Conservation (phyloP, 2,329 filamentous ascomycete species). For the Dothideomycetes sp. region DNA sequence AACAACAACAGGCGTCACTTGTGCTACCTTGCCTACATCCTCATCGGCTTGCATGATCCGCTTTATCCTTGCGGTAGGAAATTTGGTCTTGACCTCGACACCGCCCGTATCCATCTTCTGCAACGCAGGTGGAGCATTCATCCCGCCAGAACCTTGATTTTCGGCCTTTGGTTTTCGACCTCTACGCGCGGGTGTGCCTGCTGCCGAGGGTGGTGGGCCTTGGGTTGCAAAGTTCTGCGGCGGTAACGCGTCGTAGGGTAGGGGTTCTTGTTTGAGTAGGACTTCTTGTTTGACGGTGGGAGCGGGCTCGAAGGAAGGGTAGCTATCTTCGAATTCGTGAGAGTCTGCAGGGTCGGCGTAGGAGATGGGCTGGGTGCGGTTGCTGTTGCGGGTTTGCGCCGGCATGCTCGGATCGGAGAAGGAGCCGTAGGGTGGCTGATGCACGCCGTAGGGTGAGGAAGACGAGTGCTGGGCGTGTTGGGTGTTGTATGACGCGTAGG, state of each 20-base stretch:
- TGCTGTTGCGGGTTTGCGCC: slow-evolving; percentile 10
- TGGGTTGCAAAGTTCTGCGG: slow-evolving; percentile 1
- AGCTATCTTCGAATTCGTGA: background rate
- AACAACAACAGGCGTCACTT: slow-evolving; percentile 92
- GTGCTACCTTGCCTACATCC: slow-evolving; percentile 94
- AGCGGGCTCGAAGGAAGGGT: slow-evolving; percentile 12
- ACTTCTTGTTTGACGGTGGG: slow-evolving; percentile 12
- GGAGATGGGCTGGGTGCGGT: slow-evolving; percentile 5
- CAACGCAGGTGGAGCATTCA: slow-evolving; percentile 1
- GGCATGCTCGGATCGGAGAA: slow-evolving; percentile 12
- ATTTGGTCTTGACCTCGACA: slow-evolving; percentile 82
- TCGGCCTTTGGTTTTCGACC: slow-evolving; percentile 11
- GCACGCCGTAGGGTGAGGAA: too few relatives aligned
- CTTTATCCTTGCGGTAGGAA: slow-evolving; percentile 95
- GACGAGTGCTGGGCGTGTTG: too few relatives aligned
- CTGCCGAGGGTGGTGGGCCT: slow-evolving; percentile 1
- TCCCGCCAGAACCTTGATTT: slow-evolving; percentile 1
- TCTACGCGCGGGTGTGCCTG: slow-evolving; percentile 12
- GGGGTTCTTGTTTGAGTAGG: slow-evolving; percentile 2
- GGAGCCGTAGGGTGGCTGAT: background rate
- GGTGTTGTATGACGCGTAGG: background rate
- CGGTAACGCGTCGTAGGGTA: too few relatives aligned
- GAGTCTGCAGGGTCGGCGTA: background rate
- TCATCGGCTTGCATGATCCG: slow-evolving; percentile 99
- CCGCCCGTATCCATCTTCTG: slow-evolving; percentile 25